Conservation (phyloP, 73 alveolate species). For the Paramecium sonneborni region DNA sequence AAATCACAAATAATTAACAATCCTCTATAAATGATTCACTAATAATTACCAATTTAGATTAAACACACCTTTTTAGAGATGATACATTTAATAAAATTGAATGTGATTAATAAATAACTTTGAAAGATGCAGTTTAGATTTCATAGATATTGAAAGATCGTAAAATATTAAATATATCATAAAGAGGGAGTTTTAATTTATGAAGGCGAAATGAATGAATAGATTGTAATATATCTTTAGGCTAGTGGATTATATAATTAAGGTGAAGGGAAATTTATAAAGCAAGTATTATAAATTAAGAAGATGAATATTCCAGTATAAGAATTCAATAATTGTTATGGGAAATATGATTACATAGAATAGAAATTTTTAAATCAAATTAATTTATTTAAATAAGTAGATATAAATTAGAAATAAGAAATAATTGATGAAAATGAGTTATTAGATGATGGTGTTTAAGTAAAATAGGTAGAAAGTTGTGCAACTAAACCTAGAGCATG, state of each 20-base stretch:
- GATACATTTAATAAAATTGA: background rate
- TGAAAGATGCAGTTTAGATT: background rate
- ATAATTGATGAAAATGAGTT: constrained; percentile 83
- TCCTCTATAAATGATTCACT: background rate
- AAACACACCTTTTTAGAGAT: background rate
- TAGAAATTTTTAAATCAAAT: background rate
- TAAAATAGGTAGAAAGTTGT: constrained; percentile 64
- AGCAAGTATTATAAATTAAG: background rate
- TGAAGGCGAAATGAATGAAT: background rate
- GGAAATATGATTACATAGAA: constrained; percentile 42
- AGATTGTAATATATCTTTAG: background rate
- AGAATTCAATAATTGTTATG: background rate
- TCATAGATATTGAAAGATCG: background rate
- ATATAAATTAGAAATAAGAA: constrained; percentile 35
- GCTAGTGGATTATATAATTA: background rate
- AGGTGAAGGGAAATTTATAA: background rate
- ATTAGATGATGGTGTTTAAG: constrained; percentile 69
- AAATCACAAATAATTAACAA: constrained; percentile 2
- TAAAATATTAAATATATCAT: background rate
- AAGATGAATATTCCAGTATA: background rate
- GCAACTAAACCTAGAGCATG: constrained; percentile 87
- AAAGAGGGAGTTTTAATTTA: background rate
- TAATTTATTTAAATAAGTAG: background rate
- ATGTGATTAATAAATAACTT: background rate
- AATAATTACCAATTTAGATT: background rate